Base-by-base conservation (phyloP, 305 asterid species). In the Lippia alba region DNA sequence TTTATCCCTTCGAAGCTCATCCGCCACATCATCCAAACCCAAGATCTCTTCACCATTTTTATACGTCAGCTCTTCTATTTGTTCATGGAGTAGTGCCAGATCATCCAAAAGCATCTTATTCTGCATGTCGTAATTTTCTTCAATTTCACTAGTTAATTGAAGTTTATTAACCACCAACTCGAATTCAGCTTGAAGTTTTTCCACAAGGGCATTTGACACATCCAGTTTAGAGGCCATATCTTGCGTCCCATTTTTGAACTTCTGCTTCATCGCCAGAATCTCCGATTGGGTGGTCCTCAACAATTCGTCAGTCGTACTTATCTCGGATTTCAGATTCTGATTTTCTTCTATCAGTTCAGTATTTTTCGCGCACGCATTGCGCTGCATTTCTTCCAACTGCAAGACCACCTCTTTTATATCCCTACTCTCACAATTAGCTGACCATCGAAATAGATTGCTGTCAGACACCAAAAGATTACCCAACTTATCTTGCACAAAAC, bases 341-440 rank as follows among this genome's bases (percentile, higher is more conserved):
- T 90, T 91, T 81, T 94, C 97, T 69, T 87, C 92, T 72, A 76
- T 74, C 75, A 92, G 76, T 69, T 74, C 84, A 70, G 63, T 60
- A 69, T 82, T 85, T 83, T 81, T 81, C 64, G 62, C 64, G 20
- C 74, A 81, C 32, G 75, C 81, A 72, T 67, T 77, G 53, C 67
- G 77, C 77, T 86, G 99, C 70, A 89, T 78, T 77, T 92, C 82
- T 80, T 89, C 97, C 40, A 91, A 84, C 81, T 66, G 87, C 79
- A 76, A 64, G 70, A 88, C 48, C 45, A 75, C 77, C 61, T 84
- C 89, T 74, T 86, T 80, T 62, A 84, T 60, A 61, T 85, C 88
- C 68, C 54, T 12, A 69, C 55, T 36, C 65, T 82, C 82, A 64
- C 74, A 68, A 75, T 78, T 68, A 81, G 79, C 79, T 57, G 50